Base-by-base conservation (phyloP, 768 basidiomycete genomes). In the Suillus subluteus region DNA sequence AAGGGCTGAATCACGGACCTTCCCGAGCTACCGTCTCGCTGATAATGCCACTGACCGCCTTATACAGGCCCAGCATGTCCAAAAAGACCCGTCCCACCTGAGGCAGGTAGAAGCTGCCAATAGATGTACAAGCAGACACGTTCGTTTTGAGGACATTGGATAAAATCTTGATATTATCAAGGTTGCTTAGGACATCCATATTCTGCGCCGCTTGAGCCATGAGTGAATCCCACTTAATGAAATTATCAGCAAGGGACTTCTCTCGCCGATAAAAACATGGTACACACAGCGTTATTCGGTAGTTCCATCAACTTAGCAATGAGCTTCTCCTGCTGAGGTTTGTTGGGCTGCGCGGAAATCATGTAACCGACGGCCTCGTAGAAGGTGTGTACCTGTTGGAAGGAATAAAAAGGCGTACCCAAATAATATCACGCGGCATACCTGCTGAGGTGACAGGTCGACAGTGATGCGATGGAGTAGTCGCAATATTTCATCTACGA, bases 281-380 rank as follows among this genome's bases (percentile, higher is more conserved):
- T 32, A 82, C 92, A 58, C 79, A 95, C 96, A 56, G 97, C 97
- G 69, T 91, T 96, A 74, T 99, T 99, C 0, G 98, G 97, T 70
- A 98, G 81, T 67, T 97, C 95, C 98, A 99, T 99, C 64, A 99
- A 78, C 76, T 96, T 98, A 18, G 89, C 84, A 62, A 99, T 98
- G 63, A 99, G 83, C 71, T 94, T 92, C 79, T 99, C 98, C 77
- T 99, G 98, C 72, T 92, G 93, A 13, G 94, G 91, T 78, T 98
- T 98, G 79, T 99, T 98, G 62, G 97, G 96, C 74, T 99, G 98
- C 2, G 97, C 96, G 26, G 96, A 95, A 72, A 99, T 98, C 98
- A 99, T 99, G 83, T 98, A 95, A 5, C 98, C 98, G 58, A 99
- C 93, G 7, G 98, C 98, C 80, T 99, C 97, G 72, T 99, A 99